phyloP scores from a whole-genome alignment of 805 yeast genomes.

The Pichia nanzhaoensis region DNA sequence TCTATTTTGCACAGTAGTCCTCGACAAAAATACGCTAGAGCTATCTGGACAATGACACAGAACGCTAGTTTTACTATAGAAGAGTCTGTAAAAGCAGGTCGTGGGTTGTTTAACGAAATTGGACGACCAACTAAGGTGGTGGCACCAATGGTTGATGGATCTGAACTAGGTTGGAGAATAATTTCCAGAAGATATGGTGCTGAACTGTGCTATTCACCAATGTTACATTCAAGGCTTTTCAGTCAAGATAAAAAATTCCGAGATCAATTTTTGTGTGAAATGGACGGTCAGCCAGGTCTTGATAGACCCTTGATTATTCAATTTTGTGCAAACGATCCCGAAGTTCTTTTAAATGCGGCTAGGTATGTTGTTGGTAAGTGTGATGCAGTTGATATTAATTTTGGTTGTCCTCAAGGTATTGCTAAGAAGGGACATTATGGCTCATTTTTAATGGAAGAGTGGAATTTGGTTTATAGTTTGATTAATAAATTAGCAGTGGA shows the following conservation, averaged over 20 bases:
- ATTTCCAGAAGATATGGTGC: slow-evolving; percentile 88
- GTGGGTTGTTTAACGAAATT: slow-evolving; percentile 60
- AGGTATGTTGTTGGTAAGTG: slow-evolving; percentile 70
- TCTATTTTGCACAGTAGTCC: too few relatives aligned
- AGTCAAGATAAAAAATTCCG: slow-evolving; percentile 81
- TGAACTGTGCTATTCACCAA: slow-evolving; percentile 89
- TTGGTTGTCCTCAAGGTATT: slow-evolving; percentile 98
- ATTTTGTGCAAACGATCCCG: slow-evolving; percentile 95
- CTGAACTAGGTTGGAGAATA: slow-evolving; percentile 92
- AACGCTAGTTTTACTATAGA: slow-evolving; percentile 11
- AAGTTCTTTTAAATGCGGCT: slow-evolving; percentile 75
- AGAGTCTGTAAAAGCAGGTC: slow-evolving; percentile 38
- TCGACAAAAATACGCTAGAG: neutral
- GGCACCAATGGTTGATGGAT: slow-evolving; percentile 98
- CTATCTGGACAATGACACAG: neutral
- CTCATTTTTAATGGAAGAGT: slow-evolving; percentile 93
- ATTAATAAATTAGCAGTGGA: slow-evolving; percentile 70
- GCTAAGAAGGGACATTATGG: slow-evolving; percentile 95
- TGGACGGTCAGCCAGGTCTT: slow-evolving; percentile 61
- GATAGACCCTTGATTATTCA: slow-evolving; percentile 92
- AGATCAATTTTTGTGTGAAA: slow-evolving; percentile 57
- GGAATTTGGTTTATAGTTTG: slow-evolving; percentile 72
- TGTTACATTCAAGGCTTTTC: slow-evolving; percentile 90
- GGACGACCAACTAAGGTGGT: slow-evolving; percentile 79
- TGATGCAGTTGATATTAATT: slow-evolving; percentile 91